These are phyloP conservation scores for Comarum palustre DNA, from an alignment of 306 rosid genomes.

Conservation along the genomic window DNA sequence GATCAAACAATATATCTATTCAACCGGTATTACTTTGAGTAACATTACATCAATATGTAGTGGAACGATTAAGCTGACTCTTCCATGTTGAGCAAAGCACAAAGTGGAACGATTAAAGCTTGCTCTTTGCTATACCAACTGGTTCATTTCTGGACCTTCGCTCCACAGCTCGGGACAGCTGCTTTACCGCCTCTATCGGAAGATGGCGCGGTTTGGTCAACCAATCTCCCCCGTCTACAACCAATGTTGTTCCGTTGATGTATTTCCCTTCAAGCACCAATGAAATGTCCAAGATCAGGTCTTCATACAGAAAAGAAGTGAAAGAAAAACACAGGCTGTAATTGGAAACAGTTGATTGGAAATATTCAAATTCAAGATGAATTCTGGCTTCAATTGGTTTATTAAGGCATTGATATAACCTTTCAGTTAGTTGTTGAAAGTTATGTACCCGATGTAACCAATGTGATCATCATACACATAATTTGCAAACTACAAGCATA, in stretches of 20 bases:
- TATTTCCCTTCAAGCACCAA: conserved; percentile 16
- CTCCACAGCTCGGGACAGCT: conserved; percentile 19
- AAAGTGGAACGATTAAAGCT: conserved; percentile 1
- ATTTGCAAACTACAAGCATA: background rate
- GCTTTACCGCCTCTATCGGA: conserved; percentile 16
- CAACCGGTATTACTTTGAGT: background rate
- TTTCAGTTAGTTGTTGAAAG: background rate
- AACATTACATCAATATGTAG: background rate
- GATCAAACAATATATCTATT: background rate
- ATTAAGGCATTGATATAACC: background rate
- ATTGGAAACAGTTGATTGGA: background rate
- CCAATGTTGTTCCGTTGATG: conserved; percentile 25
- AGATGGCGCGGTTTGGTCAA: conserved; percentile 7
- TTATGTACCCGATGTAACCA: background rate
- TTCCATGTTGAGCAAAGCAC: background rate
- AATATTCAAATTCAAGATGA: background rate
- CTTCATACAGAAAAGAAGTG: background rate
- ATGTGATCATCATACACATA: background rate
- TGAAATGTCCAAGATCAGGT: background rate
- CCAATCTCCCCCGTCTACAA: conserved; percentile 17
- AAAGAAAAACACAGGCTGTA: background rate
- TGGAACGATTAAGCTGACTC: background rate
- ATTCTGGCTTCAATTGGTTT: background rate
- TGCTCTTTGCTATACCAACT: conserved; percentile 17
- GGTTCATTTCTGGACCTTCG: conserved; percentile 15